Base-by-base conservation (phyloP, 805 yeast species). In the Candida stauntonica region DNA sequence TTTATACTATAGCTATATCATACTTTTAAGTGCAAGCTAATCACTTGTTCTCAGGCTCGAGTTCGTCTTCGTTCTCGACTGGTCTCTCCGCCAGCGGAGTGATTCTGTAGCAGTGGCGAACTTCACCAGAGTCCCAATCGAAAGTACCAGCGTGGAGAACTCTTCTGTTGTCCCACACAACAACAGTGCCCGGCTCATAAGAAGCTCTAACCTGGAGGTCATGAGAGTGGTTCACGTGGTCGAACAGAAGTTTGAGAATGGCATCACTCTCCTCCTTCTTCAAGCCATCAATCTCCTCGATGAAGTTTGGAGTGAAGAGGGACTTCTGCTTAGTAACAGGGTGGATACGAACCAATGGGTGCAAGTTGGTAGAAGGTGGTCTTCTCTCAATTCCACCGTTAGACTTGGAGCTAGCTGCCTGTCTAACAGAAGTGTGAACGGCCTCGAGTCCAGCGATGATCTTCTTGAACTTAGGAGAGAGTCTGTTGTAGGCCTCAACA, bases 91-190 rank as follows among this genome's bases (percentile, higher is more conserved):
- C 89, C 51, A 75, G 73, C 4, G 84, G 79, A 14, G 88, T 81
- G 41, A 83, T 73, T 60, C 91, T 73, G 54, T 79, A 77, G 8
- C 84, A 85, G 49, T 83, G 91, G 60, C 93, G 74, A 17, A 76
- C 68, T 28, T 70, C 74, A 14, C 82, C 79, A 32, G 73, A 68
- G 48, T 74, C 81, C 81, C 86, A 83, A 52, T 84, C 91, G 39
- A 76, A 72, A 14, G 79, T 68, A 13, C 88, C 87, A 12, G 84
- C 67, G 58, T 84, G 93, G 18, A 73, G 62, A 8, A 78, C 73
- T 54, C 81, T 67, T 57, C 93, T 76, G 67, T 84, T 84, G 54
- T 84, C 93, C 91, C 91, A 84, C 19, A 81, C 60, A 15, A 79
- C 86, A 36, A 84, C 81, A 2, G 87, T 73, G 35, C 73, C 72